Evolutionary conservation across 139 green algal species (phyloP).

Genomic region (Nannochloris sp.): DNA sequence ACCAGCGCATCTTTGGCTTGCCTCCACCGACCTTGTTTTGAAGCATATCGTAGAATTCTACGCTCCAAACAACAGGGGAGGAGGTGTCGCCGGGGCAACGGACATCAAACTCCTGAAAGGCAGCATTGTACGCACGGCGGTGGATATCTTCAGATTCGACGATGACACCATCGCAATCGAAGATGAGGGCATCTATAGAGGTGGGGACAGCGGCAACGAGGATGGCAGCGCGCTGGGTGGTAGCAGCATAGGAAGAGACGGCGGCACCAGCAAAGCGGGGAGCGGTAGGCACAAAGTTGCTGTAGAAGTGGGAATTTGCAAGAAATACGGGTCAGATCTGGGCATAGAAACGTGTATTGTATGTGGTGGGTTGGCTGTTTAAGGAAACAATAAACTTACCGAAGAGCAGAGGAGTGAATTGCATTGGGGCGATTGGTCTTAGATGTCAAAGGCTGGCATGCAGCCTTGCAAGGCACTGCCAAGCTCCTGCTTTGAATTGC

Average conservation of each 20-base stretch:
- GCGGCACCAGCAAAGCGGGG: background rate
- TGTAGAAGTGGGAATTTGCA: too few relatives aligned
- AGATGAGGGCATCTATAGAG: conserved; percentile 58
- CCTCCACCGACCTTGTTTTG: conserved; percentile 85
- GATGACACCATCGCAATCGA: conserved; percentile 87
- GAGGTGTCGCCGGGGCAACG: conserved; percentile 6
- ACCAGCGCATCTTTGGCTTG: conserved; percentile 94
- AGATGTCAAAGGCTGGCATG: too few relatives aligned
- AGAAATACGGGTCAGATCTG: too few relatives aligned
- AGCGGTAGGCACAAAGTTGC: background rate
- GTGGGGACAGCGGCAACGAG: too few relatives aligned
- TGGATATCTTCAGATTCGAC: conserved; percentile 89
- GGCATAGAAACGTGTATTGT: too few relatives aligned
- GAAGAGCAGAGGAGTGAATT: too few relatives aligned
- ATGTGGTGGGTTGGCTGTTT: too few relatives aligned
- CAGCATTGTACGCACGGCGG: conserved; percentile 80
- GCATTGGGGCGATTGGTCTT: too few relatives aligned
- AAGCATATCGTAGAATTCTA: conserved; percentile 81
- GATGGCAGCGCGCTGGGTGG: background rate
- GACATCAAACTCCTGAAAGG: conserved; percentile 77
- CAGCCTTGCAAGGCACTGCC: too few relatives aligned
- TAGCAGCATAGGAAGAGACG: background rate
- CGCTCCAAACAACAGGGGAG: conserved; percentile 55
- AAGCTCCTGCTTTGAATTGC: too few relatives aligned
- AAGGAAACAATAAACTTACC: too few relatives aligned